These are phyloP conservation scores for Boletellus dicymbophilus DNA, from an alignment of 1,284 basidiomycete genomes.

Conservation along the genomic window DNA sequence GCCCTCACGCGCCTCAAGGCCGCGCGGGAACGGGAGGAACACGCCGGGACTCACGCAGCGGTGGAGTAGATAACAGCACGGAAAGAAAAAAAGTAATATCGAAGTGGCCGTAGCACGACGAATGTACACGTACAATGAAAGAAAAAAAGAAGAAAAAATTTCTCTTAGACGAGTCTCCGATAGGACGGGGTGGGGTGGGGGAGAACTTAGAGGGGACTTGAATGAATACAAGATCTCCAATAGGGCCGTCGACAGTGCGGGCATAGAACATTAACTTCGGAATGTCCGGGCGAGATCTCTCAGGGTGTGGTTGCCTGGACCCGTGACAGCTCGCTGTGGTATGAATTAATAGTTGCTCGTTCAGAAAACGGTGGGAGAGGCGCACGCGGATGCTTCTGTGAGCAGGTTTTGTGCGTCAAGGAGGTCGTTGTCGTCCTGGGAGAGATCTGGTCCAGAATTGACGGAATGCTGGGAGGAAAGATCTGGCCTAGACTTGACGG, in stretches of 20 bases:
- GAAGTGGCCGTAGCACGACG: neutral
- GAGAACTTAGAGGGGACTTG: too few relatives aligned
- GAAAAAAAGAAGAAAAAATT: neutral
- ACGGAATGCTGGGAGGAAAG: constrained; percentile 46
- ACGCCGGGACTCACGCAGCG: constrained; percentile 7
- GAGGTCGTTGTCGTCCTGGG: constrained; percentile 53
- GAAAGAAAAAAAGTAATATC: neutral
- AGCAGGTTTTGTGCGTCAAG: constrained; percentile 61
- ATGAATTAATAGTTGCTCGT: constrained; percentile 23
- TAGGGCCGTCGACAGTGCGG: constrained; percentile 20
- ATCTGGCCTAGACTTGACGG: too few relatives aligned
- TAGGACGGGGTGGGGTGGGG: neutral
- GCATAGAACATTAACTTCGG: constrained; percentile 11
- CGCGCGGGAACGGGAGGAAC: constrained; percentile 36
- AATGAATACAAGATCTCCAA: neutral
- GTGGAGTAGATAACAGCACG: constrained; percentile 18
- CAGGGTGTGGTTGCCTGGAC: constrained; percentile 14
- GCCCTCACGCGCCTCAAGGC: constrained; percentile 64
- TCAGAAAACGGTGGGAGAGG: constrained; percentile 4
- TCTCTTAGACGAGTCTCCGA: neutral
- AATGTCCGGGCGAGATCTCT: constrained; percentile 22
- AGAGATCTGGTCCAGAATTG: constrained; percentile 50
- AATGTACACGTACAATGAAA: neutral
- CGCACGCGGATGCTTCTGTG: constrained; percentile 45
- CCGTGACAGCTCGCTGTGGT: constrained; percentile 8